Base-by-base conservation (phyloP, 148 eudicot genomes). In the Rhododendron kiyosumense region DNA sequence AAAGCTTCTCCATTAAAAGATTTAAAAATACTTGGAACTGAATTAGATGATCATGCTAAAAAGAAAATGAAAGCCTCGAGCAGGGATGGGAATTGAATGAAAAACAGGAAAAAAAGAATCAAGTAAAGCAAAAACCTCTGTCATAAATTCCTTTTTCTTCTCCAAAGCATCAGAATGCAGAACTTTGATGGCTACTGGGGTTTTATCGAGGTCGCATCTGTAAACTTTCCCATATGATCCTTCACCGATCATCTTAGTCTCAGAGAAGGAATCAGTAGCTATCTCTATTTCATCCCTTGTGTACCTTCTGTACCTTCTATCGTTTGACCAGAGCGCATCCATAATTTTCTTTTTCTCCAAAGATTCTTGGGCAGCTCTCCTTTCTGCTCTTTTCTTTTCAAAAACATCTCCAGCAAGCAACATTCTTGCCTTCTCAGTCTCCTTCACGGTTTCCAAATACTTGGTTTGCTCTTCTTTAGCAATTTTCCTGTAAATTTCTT, bases 221-320 rank as follows among this genome's bases (percentile, higher is more conserved):
- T 94, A 96, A 84, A 96, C 97, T 92, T 92, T 96, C 74, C 95
- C 98, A 86, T 93, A 94, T 4, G 93, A 89, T 32, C 98, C 98
- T 89, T 94, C 93, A 74, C 98, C 98, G 87, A 96, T 89, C 84
- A 93, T 78, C 77, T 89, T 94, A 75, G 46, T 26, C 85, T 90
- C 92, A 14, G 98, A 91, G 87, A 92, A 91, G 52, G 46, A 87
- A 84, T 87, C 87, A 43, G 98, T 96, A 26, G 97, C 98, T 13
- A 36, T 78, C 87, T 90, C 86, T 83, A 96, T 92, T 79, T 96
- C 96, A 78, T 87, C 85, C 83, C 73, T 81, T 63, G 84, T 93
- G 87, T 92, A 96, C 86, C 89, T 90, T 86, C 90, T 92, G 77
- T 92, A 92, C 85, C 94, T 88, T 87, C 78, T 88, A 79, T 96